Evolutionary conservation across 1,284 basidiomycete species (phyloP).

Genomic region (Mycena citricolor): DNA sequence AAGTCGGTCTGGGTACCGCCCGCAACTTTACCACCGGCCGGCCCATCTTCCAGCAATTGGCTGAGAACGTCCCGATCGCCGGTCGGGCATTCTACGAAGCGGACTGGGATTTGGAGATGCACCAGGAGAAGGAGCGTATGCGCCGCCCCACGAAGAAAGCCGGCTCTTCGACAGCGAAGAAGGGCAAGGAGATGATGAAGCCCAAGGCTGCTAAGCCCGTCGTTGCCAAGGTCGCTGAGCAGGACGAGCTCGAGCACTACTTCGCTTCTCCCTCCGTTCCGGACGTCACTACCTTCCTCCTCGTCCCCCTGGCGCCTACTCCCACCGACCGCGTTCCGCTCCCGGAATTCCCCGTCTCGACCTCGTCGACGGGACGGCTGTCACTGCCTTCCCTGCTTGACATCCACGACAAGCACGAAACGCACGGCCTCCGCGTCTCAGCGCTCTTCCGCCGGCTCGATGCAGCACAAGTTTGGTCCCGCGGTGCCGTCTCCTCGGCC

Average conservation of each 20-base stretch:
- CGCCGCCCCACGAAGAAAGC: slow-evolving; percentile 33
- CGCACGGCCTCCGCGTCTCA: slow-evolving; percentile 64
- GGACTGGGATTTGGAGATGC: slow-evolving; percentile 59
- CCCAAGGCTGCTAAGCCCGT: slow-evolving; percentile 29
- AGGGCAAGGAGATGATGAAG: slow-evolving; percentile 33
- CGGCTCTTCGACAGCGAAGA: slow-evolving; percentile 31
- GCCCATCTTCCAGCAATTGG: slow-evolving; percentile 73
- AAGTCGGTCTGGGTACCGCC: slow-evolving; percentile 71
- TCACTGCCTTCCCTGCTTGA: slow-evolving; percentile 53
- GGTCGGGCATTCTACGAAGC: slow-evolving; percentile 69
- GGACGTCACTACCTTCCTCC: slow-evolving; percentile 61
- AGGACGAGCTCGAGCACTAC: slow-evolving; percentile 58
- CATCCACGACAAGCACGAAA: slow-evolving; percentile 50
- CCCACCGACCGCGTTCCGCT: slow-evolving; percentile 64
- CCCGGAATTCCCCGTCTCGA: slow-evolving; percentile 31
- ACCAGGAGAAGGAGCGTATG: slow-evolving; percentile 44
- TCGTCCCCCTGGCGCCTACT: slow-evolving; percentile 73
- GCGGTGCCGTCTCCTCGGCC: slow-evolving; percentile 56
- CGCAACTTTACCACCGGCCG: slow-evolving; percentile 70
- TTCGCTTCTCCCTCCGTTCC: slow-evolving; percentile 45
- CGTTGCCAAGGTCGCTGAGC: slow-evolving; percentile 11
- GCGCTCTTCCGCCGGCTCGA: slow-evolving; percentile 69
- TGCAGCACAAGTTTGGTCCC: slow-evolving; percentile 61
- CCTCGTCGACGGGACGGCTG: slow-evolving; percentile 39
- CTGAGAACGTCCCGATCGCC: slow-evolving; percentile 72